phyloP scores from a whole-genome alignment of 2,329 filamentous ascomycete species.

The Penicillium sp. region DNA sequence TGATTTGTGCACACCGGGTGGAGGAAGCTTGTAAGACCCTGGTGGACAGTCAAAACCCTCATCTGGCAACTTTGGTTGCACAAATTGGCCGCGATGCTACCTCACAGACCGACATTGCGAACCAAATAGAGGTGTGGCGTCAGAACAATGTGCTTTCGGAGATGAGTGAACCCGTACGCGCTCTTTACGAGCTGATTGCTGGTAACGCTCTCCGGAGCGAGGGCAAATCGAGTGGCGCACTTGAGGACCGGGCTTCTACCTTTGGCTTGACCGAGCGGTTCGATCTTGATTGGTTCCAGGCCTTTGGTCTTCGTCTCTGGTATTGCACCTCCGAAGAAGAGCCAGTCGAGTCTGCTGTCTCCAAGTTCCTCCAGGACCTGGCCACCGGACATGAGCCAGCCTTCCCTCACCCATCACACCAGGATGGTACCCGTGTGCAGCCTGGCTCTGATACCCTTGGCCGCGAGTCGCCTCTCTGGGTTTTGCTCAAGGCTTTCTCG shows the following conservation, averaged over 20 bases:
- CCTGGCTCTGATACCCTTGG: conserved; percentile 57
- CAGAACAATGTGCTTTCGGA: conserved; percentile 82
- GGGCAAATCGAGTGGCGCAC: conserved; percentile 68
- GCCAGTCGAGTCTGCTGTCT: conserved; percentile 70
- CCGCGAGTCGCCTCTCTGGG: conserved; percentile 78
- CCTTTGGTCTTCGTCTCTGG: conserved; percentile 89
- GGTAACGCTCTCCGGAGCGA: conserved; percentile 85
- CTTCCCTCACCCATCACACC: conserved; percentile 71
- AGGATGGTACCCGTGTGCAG: conserved; percentile 64
- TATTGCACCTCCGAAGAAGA: conserved; percentile 73
- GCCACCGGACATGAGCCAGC: conserved; percentile 67
- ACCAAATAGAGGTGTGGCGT: conserved; percentile 83
- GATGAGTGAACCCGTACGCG: conserved; percentile 78
- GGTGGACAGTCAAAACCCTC: conserved; percentile 73
- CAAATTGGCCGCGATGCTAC: conserved; percentile 74
- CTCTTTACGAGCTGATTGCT: conserved; percentile 84
- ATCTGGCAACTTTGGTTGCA: conserved; percentile 80
- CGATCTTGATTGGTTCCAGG: conserved; percentile 86
- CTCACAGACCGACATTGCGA: conserved; percentile 71
- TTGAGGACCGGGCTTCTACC: conserved; percentile 77
- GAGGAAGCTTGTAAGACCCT: conserved; percentile 81
- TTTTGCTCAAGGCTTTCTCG: conserved; percentile 78
- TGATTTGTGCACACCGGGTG: conserved; percentile 76
- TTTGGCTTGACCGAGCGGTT: conserved; percentile 85
- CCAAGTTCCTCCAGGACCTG: conserved; percentile 73